Conservation (phyloP, 2,329 filamentous ascomycete genomes). For the Cordyceps militaris region DNA sequence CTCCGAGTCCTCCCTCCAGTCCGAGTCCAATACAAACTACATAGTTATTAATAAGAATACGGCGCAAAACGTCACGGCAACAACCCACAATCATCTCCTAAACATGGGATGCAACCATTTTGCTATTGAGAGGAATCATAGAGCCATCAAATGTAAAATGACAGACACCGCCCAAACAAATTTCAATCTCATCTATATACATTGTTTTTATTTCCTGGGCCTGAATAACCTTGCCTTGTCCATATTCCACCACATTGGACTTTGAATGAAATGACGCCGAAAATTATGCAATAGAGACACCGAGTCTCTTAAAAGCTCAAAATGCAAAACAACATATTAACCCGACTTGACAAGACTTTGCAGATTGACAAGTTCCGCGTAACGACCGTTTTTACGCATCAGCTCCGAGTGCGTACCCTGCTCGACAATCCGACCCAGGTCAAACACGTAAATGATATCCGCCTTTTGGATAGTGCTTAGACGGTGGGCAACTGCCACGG, state of each 20-base stretch:
- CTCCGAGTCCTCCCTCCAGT: no score
- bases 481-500: conserved; percentile 89
- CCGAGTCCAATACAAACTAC: no score
- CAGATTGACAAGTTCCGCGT: conserved; percentile 71
- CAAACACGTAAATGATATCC: conserved; percentile 94
- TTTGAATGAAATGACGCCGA: background rate
- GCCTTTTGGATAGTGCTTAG: conserved; percentile 91
- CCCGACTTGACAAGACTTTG: conserved; percentile 63
- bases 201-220: background rate
- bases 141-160: background rate
- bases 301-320: background rate
- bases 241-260: background rate
- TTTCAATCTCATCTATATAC: background rate
- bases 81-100: no score
- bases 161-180: background rate
- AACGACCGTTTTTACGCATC: conserved; percentile 62
- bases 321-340: conserved; percentile 16
- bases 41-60: no score
- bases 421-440: conserved; percentile 80
- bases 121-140: background rate
- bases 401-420: conserved; percentile 71
- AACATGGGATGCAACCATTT: no score
- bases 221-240: background rate
- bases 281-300: background rate
- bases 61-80: no score